These are phyloP conservation scores for Suhomyces sp. DNA, from an alignment of 805 yeast species.

Conservation along the genomic window DNA sequence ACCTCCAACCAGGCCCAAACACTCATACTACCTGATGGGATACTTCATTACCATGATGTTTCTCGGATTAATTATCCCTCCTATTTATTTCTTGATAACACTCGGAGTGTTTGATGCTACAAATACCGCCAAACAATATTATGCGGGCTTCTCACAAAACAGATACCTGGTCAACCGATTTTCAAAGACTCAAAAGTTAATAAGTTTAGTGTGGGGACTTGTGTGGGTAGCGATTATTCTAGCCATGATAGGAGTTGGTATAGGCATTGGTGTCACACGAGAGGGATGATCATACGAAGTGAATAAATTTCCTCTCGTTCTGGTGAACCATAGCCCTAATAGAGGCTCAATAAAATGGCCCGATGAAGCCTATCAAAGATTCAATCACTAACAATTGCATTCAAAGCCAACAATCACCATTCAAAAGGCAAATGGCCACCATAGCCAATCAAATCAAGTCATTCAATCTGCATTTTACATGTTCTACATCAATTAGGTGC, in stretches of 20 bases:
- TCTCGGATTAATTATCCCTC: conserved; percentile 36
- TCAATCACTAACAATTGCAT: too few relatives aligned
- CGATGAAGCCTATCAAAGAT: too few relatives aligned
- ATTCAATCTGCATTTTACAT: too few relatives aligned
- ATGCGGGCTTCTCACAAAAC: conserved; percentile 19
- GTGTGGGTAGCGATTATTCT: conserved; percentile 31
- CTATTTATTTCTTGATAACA: conserved; percentile 36
- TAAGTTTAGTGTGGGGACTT: conserved; percentile 31
- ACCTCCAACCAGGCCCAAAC: neutral
- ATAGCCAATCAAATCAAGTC: too few relatives aligned
- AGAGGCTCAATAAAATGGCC: neutral
- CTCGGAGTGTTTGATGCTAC: conserved; percentile 36
- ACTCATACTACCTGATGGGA: conserved; percentile 4
- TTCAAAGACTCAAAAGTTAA: conserved; percentile 28
- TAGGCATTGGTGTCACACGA: conserved; percentile 26
- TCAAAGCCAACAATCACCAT: too few relatives aligned
- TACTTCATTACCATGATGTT: conserved; percentile 27
- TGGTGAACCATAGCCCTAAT: neutral
- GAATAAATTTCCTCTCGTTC: too few relatives aligned
- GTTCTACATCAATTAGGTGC: too few relatives aligned
- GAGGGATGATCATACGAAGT: too few relatives aligned
- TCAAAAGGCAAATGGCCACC: too few relatives aligned
- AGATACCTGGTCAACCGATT: conserved; percentile 17
- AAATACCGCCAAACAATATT: conserved; percentile 18
- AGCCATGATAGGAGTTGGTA: conserved; percentile 43